phyloP scores from a whole-genome alignment of 306 rosid species.

The Ammopiptanthus mongolicus region DNA sequence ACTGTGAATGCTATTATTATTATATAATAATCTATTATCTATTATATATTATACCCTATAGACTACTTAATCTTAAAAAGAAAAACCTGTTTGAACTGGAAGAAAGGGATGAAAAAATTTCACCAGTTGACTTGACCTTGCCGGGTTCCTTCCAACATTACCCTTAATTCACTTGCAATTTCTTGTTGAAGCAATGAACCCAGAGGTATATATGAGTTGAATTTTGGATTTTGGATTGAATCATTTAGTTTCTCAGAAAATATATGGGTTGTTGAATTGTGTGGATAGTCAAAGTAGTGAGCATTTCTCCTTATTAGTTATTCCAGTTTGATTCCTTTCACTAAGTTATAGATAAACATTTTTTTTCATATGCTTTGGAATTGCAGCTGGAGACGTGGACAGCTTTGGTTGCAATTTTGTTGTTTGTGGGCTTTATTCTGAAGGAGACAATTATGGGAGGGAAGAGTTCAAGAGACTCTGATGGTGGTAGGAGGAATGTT shows the following conservation, averaged over 20 bases:
- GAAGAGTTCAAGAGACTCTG: constrained; percentile 41
- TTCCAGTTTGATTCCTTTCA: constrained; percentile 1
- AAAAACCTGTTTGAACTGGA: neutral
- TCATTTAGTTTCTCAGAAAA: neutral
- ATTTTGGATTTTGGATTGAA: neutral
- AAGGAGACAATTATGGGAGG: constrained; percentile 53
- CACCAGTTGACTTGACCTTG: constrained; percentile 28
- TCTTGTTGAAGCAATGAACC: constrained; percentile 20
- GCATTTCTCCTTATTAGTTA: neutral
- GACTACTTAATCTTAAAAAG: constrained; percentile 6
- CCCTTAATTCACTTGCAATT: neutral
- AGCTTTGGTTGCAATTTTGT: constrained; percentile 28
- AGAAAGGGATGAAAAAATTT: neutral
- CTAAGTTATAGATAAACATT: constrained; percentile 1
- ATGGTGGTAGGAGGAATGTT: constrained; percentile 25
- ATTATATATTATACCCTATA: neutral
- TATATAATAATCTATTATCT: too few relatives aligned
- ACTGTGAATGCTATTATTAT: neutral
- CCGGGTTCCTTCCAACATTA: constrained; percentile 17
- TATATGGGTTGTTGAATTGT: neutral
- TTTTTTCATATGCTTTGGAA: neutral
- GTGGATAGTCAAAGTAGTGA: neutral
- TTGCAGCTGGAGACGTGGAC: constrained; percentile 35
- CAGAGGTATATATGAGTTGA: constrained; percentile 25
- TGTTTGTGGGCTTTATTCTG: constrained; percentile 21